Evolutionary conservation across 352 stramenopile genomes (phyloP), one percentile per base, ranked within the genome.

Genomic region (Phytophthora palmivora): DNA sequence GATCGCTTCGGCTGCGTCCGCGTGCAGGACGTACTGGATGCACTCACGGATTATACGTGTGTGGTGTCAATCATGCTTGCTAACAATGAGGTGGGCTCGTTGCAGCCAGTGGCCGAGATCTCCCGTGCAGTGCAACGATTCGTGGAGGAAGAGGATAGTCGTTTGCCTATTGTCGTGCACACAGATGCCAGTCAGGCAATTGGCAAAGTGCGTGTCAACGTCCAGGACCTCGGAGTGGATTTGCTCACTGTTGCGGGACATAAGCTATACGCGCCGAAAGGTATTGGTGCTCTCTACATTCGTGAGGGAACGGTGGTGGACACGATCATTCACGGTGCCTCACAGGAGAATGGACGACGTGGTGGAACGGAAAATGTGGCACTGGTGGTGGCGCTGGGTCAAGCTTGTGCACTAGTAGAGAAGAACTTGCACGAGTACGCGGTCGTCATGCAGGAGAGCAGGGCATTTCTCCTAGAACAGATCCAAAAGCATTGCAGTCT

Each of bases 11-110:
- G 82, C 22, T 76, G 77, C 54, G 76, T 90, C 4, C 61, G 59
- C 8, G 64, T 87, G 11, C 57, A 87, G 51, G 89, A 96, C 62
- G 81, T 98, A 7, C 69, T 96, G 0, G 67, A 72, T 9, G 90
- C 94, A 0, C 76, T 99, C 33, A 84, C 64, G 33, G 36, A 72
- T 0, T 68, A 97, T 58, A 99, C 96, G 12, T 91, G 91, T 18
- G 72, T 99, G 12, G 88, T 99, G 22, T 98, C 97, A 1, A 64
- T 99, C 44, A 99, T 99, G 96, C 85, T 98, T 16, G 96, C 96
- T n/a, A 99, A 99, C 70, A 99, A 99, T 70, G 97, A 99, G 81
- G 91, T 98, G 26, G 96, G 96, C 30, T 95, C 95, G 22, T 71
- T 99, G 21, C 95, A 99, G 74, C 96, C 96, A 4, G 89, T 99